phyloP scores from a whole-genome alignment of 2,329 filamentous ascomycete species.

The Cladorrhinum sp. region DNA sequence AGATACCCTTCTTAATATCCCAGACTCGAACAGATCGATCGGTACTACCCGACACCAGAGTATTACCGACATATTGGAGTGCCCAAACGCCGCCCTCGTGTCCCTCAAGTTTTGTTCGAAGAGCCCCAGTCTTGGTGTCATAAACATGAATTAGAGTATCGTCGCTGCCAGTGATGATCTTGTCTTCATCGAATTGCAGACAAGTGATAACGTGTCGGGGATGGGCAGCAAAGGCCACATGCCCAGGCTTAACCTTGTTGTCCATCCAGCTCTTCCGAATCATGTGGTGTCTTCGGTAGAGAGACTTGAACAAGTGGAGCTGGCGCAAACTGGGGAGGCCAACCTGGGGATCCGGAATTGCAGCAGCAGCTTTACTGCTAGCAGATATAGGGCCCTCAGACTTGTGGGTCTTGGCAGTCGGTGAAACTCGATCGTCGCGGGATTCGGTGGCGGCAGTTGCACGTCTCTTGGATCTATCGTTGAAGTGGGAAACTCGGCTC shows the following conservation, averaged over 20 bases:
- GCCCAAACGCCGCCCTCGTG: slow-evolving; percentile 99
- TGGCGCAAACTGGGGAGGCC: slow-evolving; percentile 75
- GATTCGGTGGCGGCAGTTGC: slow-evolving; percentile 46
- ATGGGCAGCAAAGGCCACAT: slow-evolving; percentile 95
- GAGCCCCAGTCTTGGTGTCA: slow-evolving; percentile 87
- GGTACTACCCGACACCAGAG: slow-evolving; percentile 90
- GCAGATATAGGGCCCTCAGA: slow-evolving; percentile 83
- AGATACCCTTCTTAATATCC: slow-evolving; percentile 92
- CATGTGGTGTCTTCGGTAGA: slow-evolving; percentile 89
- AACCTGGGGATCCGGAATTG: slow-evolving; percentile 76
- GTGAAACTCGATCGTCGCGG: slow-evolving; percentile 41
- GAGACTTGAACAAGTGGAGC: slow-evolving; percentile 91
- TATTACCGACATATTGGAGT: slow-evolving; percentile 92
- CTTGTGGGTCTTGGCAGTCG: slow-evolving; percentile 48
- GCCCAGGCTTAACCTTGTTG: slow-evolving; percentile 76
- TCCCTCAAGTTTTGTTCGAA: slow-evolving; percentile 79
- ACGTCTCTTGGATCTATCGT: slow-evolving; percentile 53
- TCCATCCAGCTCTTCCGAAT: slow-evolving; percentile 92
- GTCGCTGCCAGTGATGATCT: slow-evolving; percentile 95
- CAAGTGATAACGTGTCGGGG: slow-evolving; percentile 96
- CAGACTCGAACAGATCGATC: slow-evolving; percentile 98
- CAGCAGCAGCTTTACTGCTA: slow-evolving; percentile 77
- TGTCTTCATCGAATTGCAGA: slow-evolving; percentile 95
- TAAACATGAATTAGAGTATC: slow-evolving; percentile 98
- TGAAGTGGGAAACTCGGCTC: slow-evolving; percentile 44